Evolutionary conservation across 1,284 basidiomycete species (phyloP).

Genomic region (Naganishia cerealis): DNA sequence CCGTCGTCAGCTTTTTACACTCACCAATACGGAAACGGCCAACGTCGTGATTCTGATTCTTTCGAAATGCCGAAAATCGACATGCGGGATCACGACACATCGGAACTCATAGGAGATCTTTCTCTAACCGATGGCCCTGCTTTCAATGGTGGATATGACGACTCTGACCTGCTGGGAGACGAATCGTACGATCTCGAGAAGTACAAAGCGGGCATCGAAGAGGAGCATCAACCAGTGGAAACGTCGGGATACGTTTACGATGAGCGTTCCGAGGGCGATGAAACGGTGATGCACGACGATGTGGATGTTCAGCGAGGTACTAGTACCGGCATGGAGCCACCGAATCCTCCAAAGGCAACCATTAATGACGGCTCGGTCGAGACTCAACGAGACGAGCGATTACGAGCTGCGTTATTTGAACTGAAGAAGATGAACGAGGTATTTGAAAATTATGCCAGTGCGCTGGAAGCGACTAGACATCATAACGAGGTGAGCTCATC

Average conservation of each 20-base stretch:
- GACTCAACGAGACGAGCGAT: conserved; percentile 39
- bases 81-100: conserved; percentile 25
- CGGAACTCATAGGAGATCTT: conserved; percentile 25
- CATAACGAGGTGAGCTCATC: conserved; percentile 49
- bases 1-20: neutral
- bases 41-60: conserved; percentile 7
- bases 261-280: neutral
- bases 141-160: conserved; percentile 9
- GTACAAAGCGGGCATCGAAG: neutral
- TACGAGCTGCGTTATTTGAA: conserved; percentile 50
- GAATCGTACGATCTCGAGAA: conserved; percentile 17
- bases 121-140: neutral
- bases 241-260: neutral
- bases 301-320: neutral
- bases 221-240: neutral
- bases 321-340: neutral
- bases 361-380: neutral
- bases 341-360: neutral
- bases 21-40: neutral
- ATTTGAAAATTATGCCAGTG: conserved; percentile 48
- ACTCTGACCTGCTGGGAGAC: conserved; percentile 18
- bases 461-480: conserved; percentile 45
- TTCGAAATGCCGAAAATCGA: conserved; percentile 23
- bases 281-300: neutral
- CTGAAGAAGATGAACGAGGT: conserved; percentile 51